phyloP scores from a whole-genome alignment of 257 asterid genomes.

The Ligustrum vulgare region DNA sequence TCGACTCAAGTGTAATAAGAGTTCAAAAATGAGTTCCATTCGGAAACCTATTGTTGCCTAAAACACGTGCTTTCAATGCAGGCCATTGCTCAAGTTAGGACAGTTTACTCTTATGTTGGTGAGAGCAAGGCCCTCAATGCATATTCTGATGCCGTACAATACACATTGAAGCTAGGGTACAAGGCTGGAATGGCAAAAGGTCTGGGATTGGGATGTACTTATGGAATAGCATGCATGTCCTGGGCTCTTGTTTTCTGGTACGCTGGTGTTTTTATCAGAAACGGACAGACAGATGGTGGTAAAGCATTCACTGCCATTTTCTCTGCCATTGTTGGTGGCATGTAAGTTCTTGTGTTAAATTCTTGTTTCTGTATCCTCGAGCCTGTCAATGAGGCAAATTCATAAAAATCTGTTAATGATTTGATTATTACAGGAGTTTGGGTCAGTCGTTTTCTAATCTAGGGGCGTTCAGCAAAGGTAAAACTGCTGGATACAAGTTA shows the following conservation, averaged over 20 bases:
- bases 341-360: slow-evolving; percentile 55
- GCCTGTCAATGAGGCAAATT: not conserved
- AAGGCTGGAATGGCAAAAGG: slow-evolving; percentile 99
- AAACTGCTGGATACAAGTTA: slow-evolving; percentile 88
- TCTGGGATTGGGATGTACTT: slow-evolving; percentile 91
- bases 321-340: slow-evolving; percentile 96
- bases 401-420: slow-evolving; percentile 15
- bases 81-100: slow-evolving; percentile 97
- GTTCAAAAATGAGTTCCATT: not conserved
- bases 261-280: slow-evolving; percentile 93
- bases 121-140: slow-evolving; percentile 75
- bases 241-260: slow-evolving; percentile 99
- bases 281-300: slow-evolving; percentile 90
- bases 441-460: slow-evolving; percentile 97
- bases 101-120: slow-evolving; percentile 92
- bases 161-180: slow-evolving; percentile 87
- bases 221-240: slow-evolving; percentile 97
- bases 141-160: slow-evolving; percentile 86
- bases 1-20: not conserved
- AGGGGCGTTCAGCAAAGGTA: slow-evolving; percentile 97
- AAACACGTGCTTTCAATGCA: slow-evolving; percentile 29
- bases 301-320: slow-evolving; percentile 95
- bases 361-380: not conserved
- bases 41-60: not conserved
- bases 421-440: slow-evolving; percentile 73